These are phyloP conservation scores for Suhomyces coccinellae DNA, from an alignment of 1,139 yeast species.

Conservation along the genomic window DNA sequence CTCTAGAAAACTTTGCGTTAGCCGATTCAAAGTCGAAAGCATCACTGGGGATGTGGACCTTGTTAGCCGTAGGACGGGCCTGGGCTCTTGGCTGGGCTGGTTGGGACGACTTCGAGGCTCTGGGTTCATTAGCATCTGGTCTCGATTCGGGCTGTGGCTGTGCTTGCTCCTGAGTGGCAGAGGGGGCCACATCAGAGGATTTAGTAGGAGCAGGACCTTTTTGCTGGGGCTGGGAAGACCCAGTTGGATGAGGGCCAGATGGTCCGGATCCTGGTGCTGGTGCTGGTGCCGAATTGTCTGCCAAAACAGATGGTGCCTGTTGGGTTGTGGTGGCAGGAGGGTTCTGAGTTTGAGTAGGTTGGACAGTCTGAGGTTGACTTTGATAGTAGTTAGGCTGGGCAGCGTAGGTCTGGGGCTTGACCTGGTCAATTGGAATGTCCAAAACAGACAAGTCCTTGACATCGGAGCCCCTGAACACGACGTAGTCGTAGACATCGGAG, in stretches of 20 bases:
- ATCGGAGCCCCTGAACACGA: slow-evolving; percentile 88
- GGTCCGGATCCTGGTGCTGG: slow-evolving; percentile 12
- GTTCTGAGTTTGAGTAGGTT: slow-evolving; percentile 15
- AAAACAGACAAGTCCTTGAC: slow-evolving; percentile 87
- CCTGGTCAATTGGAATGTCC: slow-evolving; percentile 61
- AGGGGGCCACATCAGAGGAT: not conserved
- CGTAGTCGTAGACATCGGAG: slow-evolving; percentile 70
- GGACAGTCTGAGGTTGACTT: slow-evolving; percentile 18
- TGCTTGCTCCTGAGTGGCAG: slow-evolving; percentile 1
- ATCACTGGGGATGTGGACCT: slow-evolving; percentile 23
- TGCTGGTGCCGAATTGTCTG: slow-evolving; percentile 12
- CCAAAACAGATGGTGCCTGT: slow-evolving; percentile 22
- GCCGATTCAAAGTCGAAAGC: slow-evolving; percentile 57
- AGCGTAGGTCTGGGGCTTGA: slow-evolving; percentile 36
- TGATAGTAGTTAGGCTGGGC: slow-evolving; percentile 17
- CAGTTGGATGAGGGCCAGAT: slow-evolving; percentile 7
- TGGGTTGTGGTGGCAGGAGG: slow-evolving; percentile 17
- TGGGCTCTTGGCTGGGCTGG: slow-evolving; percentile 19
- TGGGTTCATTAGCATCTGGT: slow-evolving; percentile 3
- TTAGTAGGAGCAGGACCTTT: slow-evolving; percentile 8
- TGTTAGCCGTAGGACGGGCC: slow-evolving; percentile 13
- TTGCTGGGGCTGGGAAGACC: not conserved
- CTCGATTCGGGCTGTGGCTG: slow-evolving; percentile 8
- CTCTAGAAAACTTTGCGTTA: slow-evolving; percentile 45
- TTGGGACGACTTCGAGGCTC: not conserved